Evolutionary conservation across 2,329 filamentous ascomycete species (phyloP), one percentile per base, ranked within the genome.

Genomic region (Chaetomiaceae sp.): DNA sequence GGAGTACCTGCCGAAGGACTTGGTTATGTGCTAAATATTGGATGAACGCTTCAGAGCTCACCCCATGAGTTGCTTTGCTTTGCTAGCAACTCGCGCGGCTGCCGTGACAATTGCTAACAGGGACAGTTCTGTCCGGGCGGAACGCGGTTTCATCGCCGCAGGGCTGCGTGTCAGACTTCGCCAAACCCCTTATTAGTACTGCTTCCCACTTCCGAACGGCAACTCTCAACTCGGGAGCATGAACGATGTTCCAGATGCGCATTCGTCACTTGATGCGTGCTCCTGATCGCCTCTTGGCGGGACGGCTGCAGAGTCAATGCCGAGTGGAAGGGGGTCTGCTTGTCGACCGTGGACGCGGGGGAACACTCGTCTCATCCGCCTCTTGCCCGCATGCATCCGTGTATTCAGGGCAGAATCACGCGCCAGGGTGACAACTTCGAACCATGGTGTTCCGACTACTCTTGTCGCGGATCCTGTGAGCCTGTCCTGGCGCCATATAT

Each of bases 401-500:
- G 20, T 45, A 29, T 35, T 34, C 17, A 17, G 6, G 9, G 20
- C n/a, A 10, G 30, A 22, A 20, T 30, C 24, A 20, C 38, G 37
- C 22, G 14, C 35, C 40, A 20, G 35, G 38, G 44, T 29, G 22
- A 47, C 47, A 46, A 6, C 10, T 3, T 30, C 19, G 22, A 37
- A n/a, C n/a, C 6, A 20, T 37, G 36, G 35, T 45, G 34, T 35
- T 45, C 47, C 45, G 41, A 50, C 55, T 44, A 45, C 29, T 45
- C 22, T 2, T 54, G 55, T 53, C 50, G 53, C 50, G 50, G 48
- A 55, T 57, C 50, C 14, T 19, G 49, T 42, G 35, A 27, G 44
- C 43, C 36, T 6, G 34, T 45, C 32, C 39, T 45, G 38, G 37
- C 42, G 44, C 50, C 33, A 43, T 56, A 55, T 57, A 57, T 50